These are phyloP conservation scores for Pelargonium myrrhifolium DNA, from an alignment of 441 rosid species.

Conservation along the genomic window DNA sequence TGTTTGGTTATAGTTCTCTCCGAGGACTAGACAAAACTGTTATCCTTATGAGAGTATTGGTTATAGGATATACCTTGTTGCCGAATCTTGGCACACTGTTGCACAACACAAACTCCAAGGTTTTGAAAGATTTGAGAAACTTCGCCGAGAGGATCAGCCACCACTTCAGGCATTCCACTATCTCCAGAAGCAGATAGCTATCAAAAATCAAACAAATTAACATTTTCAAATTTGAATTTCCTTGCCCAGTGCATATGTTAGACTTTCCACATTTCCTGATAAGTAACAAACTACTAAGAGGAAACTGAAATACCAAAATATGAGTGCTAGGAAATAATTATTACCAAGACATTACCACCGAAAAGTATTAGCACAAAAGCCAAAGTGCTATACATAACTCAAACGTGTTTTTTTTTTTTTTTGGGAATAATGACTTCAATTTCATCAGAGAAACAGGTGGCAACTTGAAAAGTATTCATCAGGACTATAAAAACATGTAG, in stretches of 20 bases:
- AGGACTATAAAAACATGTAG: too few species aligned
- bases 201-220: slow-evolving; percentile 13
- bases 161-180: slow-evolving; percentile 86
- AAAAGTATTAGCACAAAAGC: background rate
- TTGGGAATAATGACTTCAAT: background rate
- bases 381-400: background rate
- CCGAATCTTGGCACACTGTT: slow-evolving; percentile 94
- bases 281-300: background rate
- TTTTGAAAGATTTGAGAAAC: slow-evolving; percentile 76
- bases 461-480: too few species aligned
- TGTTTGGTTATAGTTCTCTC: background rate
- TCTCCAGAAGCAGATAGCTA: slow-evolving; percentile 96
- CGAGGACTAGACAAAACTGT: background rate
- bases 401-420: background rate
- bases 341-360: background rate
- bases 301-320: background rate
- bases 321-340: too few species aligned
- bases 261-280: slow-evolving; percentile 1
- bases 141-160: slow-evolving; percentile 81
- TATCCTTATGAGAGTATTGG: background rate
- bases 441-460: background rate
- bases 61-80: slow-evolving; percentile 55
- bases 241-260: slow-evolving; percentile 9
- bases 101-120: slow-evolving; percentile 87
- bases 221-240: background rate